A percentile compares a stretch with the other conserved stretches of the same genome.
Conservation (phyloP, 1,284 basidiomycete genomes). For the Rhodofomes roseus region DNA sequence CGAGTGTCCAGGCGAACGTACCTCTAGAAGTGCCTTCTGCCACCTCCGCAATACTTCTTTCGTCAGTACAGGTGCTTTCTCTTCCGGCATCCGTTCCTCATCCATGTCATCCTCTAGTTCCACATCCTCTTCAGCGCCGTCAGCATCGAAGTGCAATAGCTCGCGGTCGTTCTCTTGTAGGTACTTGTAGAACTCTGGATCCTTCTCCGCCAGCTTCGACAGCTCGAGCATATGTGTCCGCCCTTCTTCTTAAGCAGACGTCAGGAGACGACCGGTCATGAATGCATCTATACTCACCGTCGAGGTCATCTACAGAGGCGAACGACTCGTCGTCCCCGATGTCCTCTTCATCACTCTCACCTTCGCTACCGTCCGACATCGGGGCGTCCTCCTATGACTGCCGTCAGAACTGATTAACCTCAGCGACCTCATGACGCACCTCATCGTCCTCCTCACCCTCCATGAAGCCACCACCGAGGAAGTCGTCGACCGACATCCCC, state of each 20-base stretch:
- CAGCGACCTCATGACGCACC: constrained; percentile 14
- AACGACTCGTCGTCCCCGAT: constrained; percentile 65
- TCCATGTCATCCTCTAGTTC: constrained; percentile 41
- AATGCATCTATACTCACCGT: constrained; percentile 41
- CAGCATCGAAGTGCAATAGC: constrained; percentile 74
- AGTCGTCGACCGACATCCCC: constrained; percentile 76
- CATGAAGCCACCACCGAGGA: constrained; percentile 77
- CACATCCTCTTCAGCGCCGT: constrained; percentile 30
- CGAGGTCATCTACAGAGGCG: constrained; percentile 72
- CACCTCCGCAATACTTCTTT: constrained; percentile 74
- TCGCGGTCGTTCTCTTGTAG: constrained; percentile 94
- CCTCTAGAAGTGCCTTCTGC: constrained; percentile 91
- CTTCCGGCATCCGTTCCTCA: constrained; percentile 37
- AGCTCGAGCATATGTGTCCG: constrained; percentile 75
- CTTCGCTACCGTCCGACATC: constrained; percentile 38
- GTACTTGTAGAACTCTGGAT: constrained; percentile 98
- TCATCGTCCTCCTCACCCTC: constrained; percentile 52
- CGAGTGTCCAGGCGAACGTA: constrained; percentile 28
- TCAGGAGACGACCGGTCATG: neutral
- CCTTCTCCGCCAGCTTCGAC: constrained; percentile 90
- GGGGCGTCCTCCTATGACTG: neutral
- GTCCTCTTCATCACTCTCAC: constrained; percentile 42
- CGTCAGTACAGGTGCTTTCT: constrained; percentile 65
- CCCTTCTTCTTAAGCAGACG: constrained; percentile 52
- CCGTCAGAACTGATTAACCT: neutral